A percentile compares a stretch with the other conserved stretches of the same genome.
Evolutionary conservation across 164 flowering plant genomes (phyloP).

Genomic region (Magnolia changhungtana): DNA sequence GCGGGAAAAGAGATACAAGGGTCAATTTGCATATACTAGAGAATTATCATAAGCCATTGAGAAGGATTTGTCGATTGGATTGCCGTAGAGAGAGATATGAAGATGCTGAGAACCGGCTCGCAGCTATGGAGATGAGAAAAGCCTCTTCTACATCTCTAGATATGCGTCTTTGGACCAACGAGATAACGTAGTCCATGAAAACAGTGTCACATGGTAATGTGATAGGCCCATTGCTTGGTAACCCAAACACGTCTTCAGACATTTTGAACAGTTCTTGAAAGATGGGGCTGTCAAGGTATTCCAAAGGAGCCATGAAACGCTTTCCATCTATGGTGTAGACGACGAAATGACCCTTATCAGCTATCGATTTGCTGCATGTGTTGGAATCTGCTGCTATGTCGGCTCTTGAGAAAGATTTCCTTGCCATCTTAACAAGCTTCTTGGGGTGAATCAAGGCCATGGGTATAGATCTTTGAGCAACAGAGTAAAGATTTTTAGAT

Average conservation of each 20-base stretch:
- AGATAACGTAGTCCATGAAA: slow-evolving; percentile 19
- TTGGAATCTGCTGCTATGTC: not conserved
- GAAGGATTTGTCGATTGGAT: not conserved
- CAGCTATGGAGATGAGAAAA: slow-evolving; percentile 11
- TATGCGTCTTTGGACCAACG: slow-evolving; percentile 4
- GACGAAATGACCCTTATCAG: slow-evolving; percentile 28
- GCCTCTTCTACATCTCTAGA: slow-evolving; percentile 17
- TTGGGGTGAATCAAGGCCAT: slow-evolving; percentile 16
- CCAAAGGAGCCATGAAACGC: slow-evolving; percentile 20
- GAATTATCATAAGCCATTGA: slow-evolving; percentile 6
- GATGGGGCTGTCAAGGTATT: slow-evolving; percentile 11
- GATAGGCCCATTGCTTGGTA: slow-evolving; percentile 20
- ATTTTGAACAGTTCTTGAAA: slow-evolving; percentile 19
- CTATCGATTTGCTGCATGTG: not conserved
- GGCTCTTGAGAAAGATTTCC: slow-evolving; percentile 10
- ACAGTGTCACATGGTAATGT: slow-evolving; percentile 20
- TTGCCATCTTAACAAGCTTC: slow-evolving; percentile 19
- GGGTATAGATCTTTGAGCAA: not conserved
- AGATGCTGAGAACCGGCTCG: slow-evolving; percentile 7
- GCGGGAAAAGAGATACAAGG: no score
- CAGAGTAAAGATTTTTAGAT: not conserved
- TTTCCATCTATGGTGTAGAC: slow-evolving; percentile 15
- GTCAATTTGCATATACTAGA: no score
- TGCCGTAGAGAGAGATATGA: not conserved
- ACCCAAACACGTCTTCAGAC: slow-evolving; percentile 31